Conservation (phyloP, 148 eudicot species). For the Talinum fruticosum region DNA sequence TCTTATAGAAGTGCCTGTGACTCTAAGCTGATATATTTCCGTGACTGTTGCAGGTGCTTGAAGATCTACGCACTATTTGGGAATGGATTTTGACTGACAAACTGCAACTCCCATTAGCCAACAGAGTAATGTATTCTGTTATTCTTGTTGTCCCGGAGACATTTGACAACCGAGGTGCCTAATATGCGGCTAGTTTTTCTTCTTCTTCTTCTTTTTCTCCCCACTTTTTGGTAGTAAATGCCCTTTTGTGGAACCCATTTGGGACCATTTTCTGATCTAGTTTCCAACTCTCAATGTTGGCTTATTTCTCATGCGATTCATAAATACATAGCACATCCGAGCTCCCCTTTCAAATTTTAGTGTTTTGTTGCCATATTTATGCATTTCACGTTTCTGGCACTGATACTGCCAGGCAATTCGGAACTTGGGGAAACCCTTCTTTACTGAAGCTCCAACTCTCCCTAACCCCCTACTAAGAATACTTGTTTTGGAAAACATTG, state of each 20-base stretch:
- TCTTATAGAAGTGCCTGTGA: background rate
- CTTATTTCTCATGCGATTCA: background rate
- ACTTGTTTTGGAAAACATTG: background rate
- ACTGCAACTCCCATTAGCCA: slow-evolving; percentile 58
- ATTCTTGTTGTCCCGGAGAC: slow-evolving; percentile 92
- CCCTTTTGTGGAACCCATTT: background rate
- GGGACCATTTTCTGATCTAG: background rate
- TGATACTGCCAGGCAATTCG: background rate
- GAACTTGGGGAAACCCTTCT: background rate
- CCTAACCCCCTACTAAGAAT: background rate
- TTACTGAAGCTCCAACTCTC: background rate
- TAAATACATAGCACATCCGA: background rate
- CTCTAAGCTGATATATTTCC: background rate
- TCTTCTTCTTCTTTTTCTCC: background rate
- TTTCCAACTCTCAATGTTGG: background rate
- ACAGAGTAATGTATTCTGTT: slow-evolving; percentile 74
- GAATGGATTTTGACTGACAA: slow-evolving; percentile 90
- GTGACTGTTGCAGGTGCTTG: slow-evolving; percentile 57
- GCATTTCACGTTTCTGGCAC: background rate
- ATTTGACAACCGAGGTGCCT: slow-evolving; percentile 82
- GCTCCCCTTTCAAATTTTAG: background rate
- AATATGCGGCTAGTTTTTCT: slow-evolving; percentile 6
- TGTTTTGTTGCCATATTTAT: background rate
- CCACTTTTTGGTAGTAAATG: background rate
- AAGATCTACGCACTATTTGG: slow-evolving; percentile 89